These are phyloP conservation scores for Schizosaccharomyces cryophilus DNA, from an alignment of 805 yeast species.

Conservation along the genomic window DNA sequence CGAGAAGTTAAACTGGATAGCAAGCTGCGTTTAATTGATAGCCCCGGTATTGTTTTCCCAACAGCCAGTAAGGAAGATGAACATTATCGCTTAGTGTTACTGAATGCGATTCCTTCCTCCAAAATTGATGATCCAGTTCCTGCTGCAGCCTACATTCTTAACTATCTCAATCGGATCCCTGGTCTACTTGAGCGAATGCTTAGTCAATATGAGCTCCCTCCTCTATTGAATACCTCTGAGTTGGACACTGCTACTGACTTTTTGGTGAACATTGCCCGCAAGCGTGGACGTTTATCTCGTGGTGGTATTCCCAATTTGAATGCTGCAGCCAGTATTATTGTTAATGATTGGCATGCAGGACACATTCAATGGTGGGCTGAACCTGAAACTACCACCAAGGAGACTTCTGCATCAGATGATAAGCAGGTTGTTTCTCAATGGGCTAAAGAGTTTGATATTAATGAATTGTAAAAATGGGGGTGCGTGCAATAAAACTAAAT, in stretches of 20 bases:
- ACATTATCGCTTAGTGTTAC: constrained; percentile 57
- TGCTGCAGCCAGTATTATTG: constrained; percentile 57
- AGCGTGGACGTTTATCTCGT: constrained; percentile 70
- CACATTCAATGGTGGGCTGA: constrained; percentile 73
- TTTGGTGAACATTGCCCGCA: constrained; percentile 77
- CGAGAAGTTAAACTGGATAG: constrained; percentile 83
- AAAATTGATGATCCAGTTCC: constrained; percentile 62
- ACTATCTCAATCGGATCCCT: constrained; percentile 27
- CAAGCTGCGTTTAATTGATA: constrained; percentile 68
- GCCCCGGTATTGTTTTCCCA: constrained; percentile 96
- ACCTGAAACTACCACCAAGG: constrained; percentile 16
- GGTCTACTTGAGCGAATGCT: constrained; percentile 37
- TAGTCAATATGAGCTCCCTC: constrained; percentile 51
- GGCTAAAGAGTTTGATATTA: constrained; percentile 87
- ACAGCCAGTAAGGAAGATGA: constrained; percentile 11
- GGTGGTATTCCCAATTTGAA: constrained; percentile 83
- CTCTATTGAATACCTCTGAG: constrained; percentile 25
- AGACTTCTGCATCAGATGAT: constrained; percentile 15
- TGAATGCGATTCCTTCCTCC: constrained; percentile 77
- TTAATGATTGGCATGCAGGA: constrained; percentile 95
- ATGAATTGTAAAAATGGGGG: constrained; percentile 15
- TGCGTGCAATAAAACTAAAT: neutral
- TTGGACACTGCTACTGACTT: constrained; percentile 59
- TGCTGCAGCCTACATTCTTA: constrained; percentile 53
- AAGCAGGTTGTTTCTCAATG: constrained; percentile 51